Evolutionary conservation across 2,329 filamentous ascomycete genomes (phyloP).

Genomic region (Botrytis porri): DNA sequence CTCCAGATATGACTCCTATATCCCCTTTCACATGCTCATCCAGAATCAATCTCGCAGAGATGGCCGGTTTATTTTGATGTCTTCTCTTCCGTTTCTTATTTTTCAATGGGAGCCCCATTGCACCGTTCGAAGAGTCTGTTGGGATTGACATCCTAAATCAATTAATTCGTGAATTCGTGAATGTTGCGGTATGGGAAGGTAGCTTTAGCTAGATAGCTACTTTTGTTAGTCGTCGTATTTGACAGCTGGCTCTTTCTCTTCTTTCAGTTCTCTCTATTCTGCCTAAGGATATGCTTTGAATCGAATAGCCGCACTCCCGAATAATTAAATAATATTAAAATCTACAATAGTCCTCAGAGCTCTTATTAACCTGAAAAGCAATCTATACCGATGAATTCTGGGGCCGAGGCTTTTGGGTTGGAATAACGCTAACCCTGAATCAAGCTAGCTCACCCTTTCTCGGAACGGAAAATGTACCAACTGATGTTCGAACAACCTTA

Average conservation of each 20-base stretch:
- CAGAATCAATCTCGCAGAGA: slow-evolving; percentile 77
- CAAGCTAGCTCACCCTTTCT: background rate
- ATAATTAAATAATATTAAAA: background rate
- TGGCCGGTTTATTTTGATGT: slow-evolving; percentile 67
- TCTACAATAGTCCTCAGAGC: background rate
- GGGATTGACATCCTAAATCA: slow-evolving; percentile 12
- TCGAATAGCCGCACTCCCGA: background rate
- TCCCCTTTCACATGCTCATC: slow-evolving; percentile 85
- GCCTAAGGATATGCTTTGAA: background rate
- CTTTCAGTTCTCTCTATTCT: background rate
- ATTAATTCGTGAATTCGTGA: background rate
- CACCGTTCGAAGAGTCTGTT: background rate
- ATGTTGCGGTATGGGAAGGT: background rate
- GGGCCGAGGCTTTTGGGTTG: slow-evolving; percentile 2
- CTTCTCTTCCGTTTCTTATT: slow-evolving; percentile 48
- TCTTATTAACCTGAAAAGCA: background rate
- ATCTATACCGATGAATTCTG: background rate
- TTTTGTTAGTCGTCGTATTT: background rate
- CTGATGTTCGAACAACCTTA: background rate
- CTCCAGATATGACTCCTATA: slow-evolving; percentile 80
- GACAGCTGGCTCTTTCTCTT: background rate
- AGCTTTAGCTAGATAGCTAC: background rate
- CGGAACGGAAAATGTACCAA: background rate
- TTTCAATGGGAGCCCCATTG: slow-evolving; percentile 1
- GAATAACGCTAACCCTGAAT: background rate